Percentiles rank a stretch among this genome's conserved stretches.
These are phyloP conservation scores for Penicillium angulare DNA, from an alignment of 495 filamentous ascomycete species.

Conservation along the genomic window DNA sequence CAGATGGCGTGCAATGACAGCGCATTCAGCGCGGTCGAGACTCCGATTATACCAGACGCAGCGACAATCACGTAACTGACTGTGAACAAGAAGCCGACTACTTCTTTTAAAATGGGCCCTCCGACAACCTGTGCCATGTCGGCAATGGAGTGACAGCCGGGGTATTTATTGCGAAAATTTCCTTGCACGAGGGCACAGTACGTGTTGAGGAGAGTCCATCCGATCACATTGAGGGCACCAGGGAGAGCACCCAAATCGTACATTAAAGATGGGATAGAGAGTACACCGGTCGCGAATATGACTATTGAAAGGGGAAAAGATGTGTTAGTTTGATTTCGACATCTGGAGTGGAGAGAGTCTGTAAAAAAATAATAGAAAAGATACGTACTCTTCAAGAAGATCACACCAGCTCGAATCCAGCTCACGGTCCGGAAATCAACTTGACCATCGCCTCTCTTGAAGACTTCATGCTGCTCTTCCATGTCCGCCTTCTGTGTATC, in stretches of 20 bases:
- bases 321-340: too few species aligned
- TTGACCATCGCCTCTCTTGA: slow-evolving; percentile 47
- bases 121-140: slow-evolving; percentile 68
- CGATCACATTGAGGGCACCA: slow-evolving; percentile 55
- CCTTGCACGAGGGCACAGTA: slow-evolving; percentile 37
- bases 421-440: slow-evolving; percentile 58
- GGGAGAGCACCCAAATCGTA: slow-evolving; percentile 62
- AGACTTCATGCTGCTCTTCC: slow-evolving; percentile 44
- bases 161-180: slow-evolving; percentile 35
- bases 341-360: too few species aligned
- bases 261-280: slow-evolving; percentile 60
- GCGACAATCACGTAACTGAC: slow-evolving; percentile 47
- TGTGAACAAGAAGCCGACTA: slow-evolving; percentile 46
- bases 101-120: slow-evolving; percentile 47
- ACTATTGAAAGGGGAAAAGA: slow-evolving; percentile 10
- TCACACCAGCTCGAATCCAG: slow-evolving; percentile 55
- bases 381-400: slow-evolving; percentile 54
- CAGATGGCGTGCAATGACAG: slow-evolving; percentile 47
- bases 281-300: slow-evolving; percentile 56
- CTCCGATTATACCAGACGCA: slow-evolving; percentile 48
- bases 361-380: too few species aligned
- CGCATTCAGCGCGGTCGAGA: slow-evolving; percentile 51
- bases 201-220: slow-evolving; percentile 63
- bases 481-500: slow-evolving; percentile 17
- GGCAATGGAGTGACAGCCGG: slow-evolving; percentile 54